phyloP scores from a whole-genome alignment of 371 early-diverging fungal species.

The Mucor plumbeus region DNA sequence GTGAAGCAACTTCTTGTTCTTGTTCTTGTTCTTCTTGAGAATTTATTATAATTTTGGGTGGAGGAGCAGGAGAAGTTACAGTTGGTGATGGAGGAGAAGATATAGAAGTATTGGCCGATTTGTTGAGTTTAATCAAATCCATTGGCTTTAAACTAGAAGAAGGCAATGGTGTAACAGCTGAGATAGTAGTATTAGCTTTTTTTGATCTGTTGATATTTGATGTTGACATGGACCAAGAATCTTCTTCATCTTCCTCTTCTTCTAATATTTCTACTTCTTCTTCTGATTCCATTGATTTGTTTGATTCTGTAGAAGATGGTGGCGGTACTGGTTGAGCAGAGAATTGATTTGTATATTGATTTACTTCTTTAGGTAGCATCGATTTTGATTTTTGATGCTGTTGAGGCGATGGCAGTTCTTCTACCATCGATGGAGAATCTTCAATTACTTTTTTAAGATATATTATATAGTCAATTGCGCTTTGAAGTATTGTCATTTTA shows the following conservation, averaged over 20 bases:
- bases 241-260: conserved; percentile 22
- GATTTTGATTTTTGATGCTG: conserved; percentile 21
- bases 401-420: not conserved
- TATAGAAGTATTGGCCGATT: not conserved
- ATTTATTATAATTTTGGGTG: not conserved
- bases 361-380: conserved; percentile 47
- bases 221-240: conserved; percentile 19
- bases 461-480: conserved; percentile 76
- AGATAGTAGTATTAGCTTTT: not conserved
- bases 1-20: not conserved
- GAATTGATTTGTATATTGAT: conserved; percentile 46
- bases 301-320: not conserved
- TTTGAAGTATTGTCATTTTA: conserved; percentile 74
- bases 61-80: not conserved
- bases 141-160: conserved; percentile 22
- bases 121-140: conserved; percentile 20
- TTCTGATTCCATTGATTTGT: not conserved
- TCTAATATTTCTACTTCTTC: conserved; percentile 7
- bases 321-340: not conserved
- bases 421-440: not conserved
- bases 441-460: conserved; percentile 39
- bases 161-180: not conserved
- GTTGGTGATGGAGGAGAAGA: not conserved
- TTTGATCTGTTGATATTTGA: not conserved
- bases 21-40: not conserved